Base-by-base conservation (phyloP, 2,329 filamentous ascomycete genomes). In the Pseudocercospora musae region DNA sequence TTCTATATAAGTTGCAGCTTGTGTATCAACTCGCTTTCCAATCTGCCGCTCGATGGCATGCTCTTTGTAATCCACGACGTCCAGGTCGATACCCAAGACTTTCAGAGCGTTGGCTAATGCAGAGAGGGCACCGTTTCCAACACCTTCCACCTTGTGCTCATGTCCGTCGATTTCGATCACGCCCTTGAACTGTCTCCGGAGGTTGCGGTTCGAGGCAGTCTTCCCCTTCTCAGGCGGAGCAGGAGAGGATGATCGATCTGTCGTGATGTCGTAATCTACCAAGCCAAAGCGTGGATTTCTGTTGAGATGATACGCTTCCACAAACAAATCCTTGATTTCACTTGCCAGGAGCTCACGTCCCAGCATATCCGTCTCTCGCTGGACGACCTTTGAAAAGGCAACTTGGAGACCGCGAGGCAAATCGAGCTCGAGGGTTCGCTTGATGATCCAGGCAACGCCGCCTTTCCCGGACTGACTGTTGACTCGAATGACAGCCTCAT, bases 391-490 rank as follows among this genome's bases (percentile, higher is more conserved):
- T 76, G 89, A 91, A 78, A 98, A 98, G 54, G 91, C 92, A 67
- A 97, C 85, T 78, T 98, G 94, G 57, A 98, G 85, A 58, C 92
- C 92, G 66, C 95, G 91, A 15, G 95, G 95, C 57, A 98, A 86
- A 76, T 98, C 95, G 72, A 98, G 89, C 73, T 95, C 87, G 65
- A 98, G 86, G 72, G 92, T 89, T 70, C 90, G 89, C 74, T 93
- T 88, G 74, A 98, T 93, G 74, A 98, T 90, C 91, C 91, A 98
- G 56, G 94, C 93, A 63, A 91, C 89, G 70, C 95, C 95, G 65
- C 94, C 94, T 81, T 99, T 98, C 68, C 94, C 94, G 71, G 87
- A 91, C 77, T 98, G 94, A 18, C 91, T 96, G 82, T 98, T 99
- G 84, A 98, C 94, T 63, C 94, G 90, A 75, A 98, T 98, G 74